Base-by-base conservation (phyloP, 2,329 filamentous ascomycete genomes). In the Cladosporium sphaerospermum region DNA sequence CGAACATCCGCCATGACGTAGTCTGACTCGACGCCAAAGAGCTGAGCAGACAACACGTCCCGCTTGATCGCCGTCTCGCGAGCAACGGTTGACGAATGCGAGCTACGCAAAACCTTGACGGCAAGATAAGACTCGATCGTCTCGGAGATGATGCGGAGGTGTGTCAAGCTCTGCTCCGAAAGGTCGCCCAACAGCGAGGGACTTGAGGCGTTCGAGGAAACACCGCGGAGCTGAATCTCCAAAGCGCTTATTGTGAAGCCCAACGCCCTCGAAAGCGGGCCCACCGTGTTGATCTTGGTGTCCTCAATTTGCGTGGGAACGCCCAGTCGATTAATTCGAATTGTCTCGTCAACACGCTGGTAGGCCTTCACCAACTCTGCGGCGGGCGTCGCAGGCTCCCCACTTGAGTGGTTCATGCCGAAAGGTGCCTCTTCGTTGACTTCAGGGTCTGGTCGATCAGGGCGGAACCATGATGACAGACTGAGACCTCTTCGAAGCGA, bases 171-270 rank as follows among this genome's bases (percentile, higher is more conserved):
- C 67, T 95, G 84, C 53, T 92, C 86, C 0, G 93, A 85, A 48
- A 97, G 86, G 63, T 85, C 90, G 59, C 92, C 86, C 16, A 97
- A 71, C 43, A 97, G 73, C 4, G 68, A 82, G 78, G 68, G 83
- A 78, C 51, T 88, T 85, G 44, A 81, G 79, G 58, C 86, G 81
- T 18, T 84, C 83, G 40, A 49, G 13, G 52, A 59, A 61, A 89
- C 86, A 6, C 93, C 93, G 61, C 93, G 86, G 67, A 96, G 90
- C 58, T 91, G 85, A 59, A 97, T 96, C 71, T 99, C 93, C 3
- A 88, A 84, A 0, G 90, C 84, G 8, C 90, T 85, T 54, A 99
- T 90, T 0, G 91, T 92, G 66, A 84, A 89, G 2, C 89, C 92
- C 11, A 96, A 82, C 1, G 83, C 59, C 16, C 65, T 60, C 37